Percentiles rank a stretch among this genome's conserved stretches.
Conservation (phyloP, 345 rosid genomes). For the Zanthoxylum bungeanum region DNA sequence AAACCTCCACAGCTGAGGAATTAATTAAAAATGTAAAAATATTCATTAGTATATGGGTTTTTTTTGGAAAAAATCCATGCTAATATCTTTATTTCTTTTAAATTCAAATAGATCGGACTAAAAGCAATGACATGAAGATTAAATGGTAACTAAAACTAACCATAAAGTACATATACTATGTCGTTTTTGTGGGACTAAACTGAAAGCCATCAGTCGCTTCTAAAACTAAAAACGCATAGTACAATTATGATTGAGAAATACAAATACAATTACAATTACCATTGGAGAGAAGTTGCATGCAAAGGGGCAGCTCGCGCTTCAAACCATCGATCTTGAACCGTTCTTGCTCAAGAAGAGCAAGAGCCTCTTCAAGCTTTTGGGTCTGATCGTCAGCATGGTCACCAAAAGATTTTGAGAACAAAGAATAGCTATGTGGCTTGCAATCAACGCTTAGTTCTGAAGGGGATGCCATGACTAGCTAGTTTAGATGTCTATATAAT, state of each 20-base stretch:
- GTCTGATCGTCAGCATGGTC: slow-evolving; percentile 65
- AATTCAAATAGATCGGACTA: slow-evolving; percentile 19
- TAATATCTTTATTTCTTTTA: slow-evolving; percentile 29
- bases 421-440: slow-evolving; percentile 83
- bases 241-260: no score
- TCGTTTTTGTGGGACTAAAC: no score
- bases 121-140: no score
- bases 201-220: slow-evolving; percentile 34
- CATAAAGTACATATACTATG: no score
- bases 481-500: no score
- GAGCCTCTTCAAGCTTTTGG: slow-evolving; percentile 83
- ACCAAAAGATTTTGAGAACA: slow-evolving; percentile 83
- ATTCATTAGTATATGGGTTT: no score
- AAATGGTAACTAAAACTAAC: no score
- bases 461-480: slow-evolving; percentile 61
- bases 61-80: no score
- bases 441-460: slow-evolving; percentile 79
- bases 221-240: no score
- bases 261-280: slow-evolving; percentile 41
- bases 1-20: slow-evolving; percentile 76
- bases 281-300: slow-evolving; percentile 97
- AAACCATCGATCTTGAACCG: slow-evolving; percentile 95
- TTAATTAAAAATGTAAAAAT: background rate
- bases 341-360: slow-evolving; percentile 83
- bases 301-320: slow-evolving; percentile 98